A percentile compares a stretch with the other conserved stretches of the same genome.
Conservation (phyloP, 305 asterid species). For the Salvia sclarea region DNA sequence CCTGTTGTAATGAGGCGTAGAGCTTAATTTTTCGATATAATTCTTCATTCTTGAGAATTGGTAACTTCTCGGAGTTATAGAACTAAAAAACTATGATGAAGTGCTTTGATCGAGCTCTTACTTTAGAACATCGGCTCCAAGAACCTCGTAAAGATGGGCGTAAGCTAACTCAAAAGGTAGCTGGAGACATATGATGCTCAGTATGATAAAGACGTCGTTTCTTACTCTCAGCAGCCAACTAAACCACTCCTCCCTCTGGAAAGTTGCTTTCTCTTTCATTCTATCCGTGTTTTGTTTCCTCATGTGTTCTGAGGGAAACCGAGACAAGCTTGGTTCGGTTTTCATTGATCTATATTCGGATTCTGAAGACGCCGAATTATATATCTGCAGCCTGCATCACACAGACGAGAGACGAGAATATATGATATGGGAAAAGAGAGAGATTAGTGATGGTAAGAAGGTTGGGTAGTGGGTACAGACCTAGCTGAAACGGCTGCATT, state of each 20-base stretch:
- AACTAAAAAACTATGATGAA: neutral
- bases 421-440: neutral
- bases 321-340: slow-evolving; percentile 44
- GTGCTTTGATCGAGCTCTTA: slow-evolving; percentile 41
- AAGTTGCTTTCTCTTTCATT: slow-evolving; percentile 57
- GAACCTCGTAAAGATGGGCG: slow-evolving; percentile 79
- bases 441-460: slow-evolving; percentile 19
- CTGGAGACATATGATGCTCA: slow-evolving; percentile 88
- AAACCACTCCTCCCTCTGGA: slow-evolving; percentile 91
- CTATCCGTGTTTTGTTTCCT: slow-evolving; percentile 58
- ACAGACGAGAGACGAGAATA: slow-evolving; percentile 10
- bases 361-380: slow-evolving; percentile 50
- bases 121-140: slow-evolving; percentile 66
- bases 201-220: slow-evolving; percentile 71
- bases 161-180: slow-evolving; percentile 92
- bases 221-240: slow-evolving; percentile 86
- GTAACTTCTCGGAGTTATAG: neutral
- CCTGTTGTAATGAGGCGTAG: neutral
- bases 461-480: slow-evolving; percentile 40
- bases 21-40: neutral
- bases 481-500: slow-evolving; percentile 67
- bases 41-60: neutral
- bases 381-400: slow-evolving; percentile 71
- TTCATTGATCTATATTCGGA: slow-evolving; percentile 50
- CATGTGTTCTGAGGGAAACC: slow-evolving; percentile 49